phyloP scores from a whole-genome alignment of 768 basidiomycete genomes.

The Leccinum uliginosum region DNA sequence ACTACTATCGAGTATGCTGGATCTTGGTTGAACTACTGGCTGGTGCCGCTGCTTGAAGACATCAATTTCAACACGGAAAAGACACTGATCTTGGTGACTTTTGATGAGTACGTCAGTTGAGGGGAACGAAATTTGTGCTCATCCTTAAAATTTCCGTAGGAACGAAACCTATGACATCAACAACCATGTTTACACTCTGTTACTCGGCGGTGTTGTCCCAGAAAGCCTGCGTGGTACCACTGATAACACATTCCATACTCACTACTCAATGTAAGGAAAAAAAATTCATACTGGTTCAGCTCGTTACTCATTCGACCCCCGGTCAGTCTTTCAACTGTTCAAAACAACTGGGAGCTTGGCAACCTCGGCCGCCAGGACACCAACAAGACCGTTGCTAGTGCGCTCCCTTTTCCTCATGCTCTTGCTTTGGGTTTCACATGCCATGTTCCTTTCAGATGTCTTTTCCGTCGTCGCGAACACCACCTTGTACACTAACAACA shows the following conservation, averaged over 20 bases:
- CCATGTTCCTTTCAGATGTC: slow-evolving; percentile 38
- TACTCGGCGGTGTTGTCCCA: slow-evolving; percentile 47
- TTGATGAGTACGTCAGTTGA: slow-evolving; percentile 50
- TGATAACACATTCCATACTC: slow-evolving; percentile 55
- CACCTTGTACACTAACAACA: slow-evolving; percentile 41
- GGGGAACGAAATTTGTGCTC: neutral
- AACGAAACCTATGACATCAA: slow-evolving; percentile 33
- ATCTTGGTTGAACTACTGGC: slow-evolving; percentile 46
- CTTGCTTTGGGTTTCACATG: neutral
- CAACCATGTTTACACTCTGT: slow-evolving; percentile 44
- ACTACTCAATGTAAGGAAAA: slow-evolving; percentile 46
- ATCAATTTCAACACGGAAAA: slow-evolving; percentile 47
- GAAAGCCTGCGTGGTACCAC: slow-evolving; percentile 36
- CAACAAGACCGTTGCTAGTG: slow-evolving; percentile 37
- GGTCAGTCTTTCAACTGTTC: slow-evolving; percentile 43
- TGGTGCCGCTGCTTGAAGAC: slow-evolving; percentile 48
- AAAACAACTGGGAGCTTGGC: slow-evolving; percentile 59
- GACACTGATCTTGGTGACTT: slow-evolving; percentile 58
- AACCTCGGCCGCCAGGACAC: slow-evolving; percentile 57
- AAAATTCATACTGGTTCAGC: neutral
- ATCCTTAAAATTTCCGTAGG: slow-evolving; percentile 7
- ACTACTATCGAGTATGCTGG: slow-evolving; percentile 47
- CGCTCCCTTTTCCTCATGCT: neutral
- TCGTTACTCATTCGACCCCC: neutral
- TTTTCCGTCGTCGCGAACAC: slow-evolving; percentile 45